These are phyloP conservation scores for Suhomyces wounanorum DNA, from an alignment of 1,139 yeast species.

Conservation along the genomic window DNA sequence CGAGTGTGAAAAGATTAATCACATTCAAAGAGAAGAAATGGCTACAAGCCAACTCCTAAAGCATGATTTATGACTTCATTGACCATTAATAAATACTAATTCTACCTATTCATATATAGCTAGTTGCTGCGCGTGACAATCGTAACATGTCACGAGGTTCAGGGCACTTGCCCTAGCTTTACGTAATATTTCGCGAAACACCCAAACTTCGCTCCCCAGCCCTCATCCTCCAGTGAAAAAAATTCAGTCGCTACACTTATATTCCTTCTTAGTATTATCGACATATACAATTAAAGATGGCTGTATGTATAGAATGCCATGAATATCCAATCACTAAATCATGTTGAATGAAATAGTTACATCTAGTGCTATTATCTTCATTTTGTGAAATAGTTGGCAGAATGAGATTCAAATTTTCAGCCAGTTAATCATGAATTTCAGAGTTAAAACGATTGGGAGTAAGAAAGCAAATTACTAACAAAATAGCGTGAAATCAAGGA, in stretches of 20 bases:
- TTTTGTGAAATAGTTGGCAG: not conserved
- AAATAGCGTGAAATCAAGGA: constrained; percentile 77
- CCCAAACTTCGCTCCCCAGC: constrained; percentile 1
- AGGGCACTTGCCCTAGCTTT: constrained; percentile 11
- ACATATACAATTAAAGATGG: constrained; percentile 28
- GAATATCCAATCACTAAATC: not conserved
- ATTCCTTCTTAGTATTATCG: constrained; percentile 11
- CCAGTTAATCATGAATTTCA: not conserved
- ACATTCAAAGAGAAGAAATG: constrained; percentile 48
- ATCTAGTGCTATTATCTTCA: not conserved
- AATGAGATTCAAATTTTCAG: not conserved
- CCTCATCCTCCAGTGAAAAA: constrained; percentile 12
- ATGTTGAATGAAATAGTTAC: not conserved
- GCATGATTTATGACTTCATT: not conserved
- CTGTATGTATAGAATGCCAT: constrained; percentile 28
- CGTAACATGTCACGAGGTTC: constrained; percentile 1
- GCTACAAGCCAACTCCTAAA: not conserved
- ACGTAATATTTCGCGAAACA: constrained; percentile 1
- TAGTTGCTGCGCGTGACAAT: not conserved
- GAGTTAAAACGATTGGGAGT: not conserved
- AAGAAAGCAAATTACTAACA: constrained; percentile 22
- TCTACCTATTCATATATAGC: no score
- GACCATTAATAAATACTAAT: not conserved
- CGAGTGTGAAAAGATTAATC: constrained; percentile 69
- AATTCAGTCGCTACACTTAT: constrained; percentile 7